Conservation (phyloP, 257 asterid species). For the Solanum arcanum region DNA sequence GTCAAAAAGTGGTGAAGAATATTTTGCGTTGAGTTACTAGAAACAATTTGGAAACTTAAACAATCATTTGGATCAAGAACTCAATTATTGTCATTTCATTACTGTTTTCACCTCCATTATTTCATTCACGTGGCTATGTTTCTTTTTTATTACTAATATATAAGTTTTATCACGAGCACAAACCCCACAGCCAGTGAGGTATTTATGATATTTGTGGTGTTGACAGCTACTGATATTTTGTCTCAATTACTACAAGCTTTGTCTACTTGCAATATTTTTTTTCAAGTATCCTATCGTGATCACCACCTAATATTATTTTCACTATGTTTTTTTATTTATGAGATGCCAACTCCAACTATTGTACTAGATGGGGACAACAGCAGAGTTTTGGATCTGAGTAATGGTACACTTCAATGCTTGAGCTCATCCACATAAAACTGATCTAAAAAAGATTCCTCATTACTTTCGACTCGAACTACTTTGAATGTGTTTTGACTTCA, state of each 20-base stretch:
- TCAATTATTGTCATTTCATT: not conserved
- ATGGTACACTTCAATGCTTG: not conserved
- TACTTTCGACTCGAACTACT: not conserved
- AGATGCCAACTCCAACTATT: not conserved
- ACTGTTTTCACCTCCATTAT: not conserved
- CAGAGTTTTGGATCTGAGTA: not conserved
- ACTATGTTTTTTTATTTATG: not conserved
- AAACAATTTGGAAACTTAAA: not conserved
- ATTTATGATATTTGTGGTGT: not conserved
- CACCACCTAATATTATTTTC: not conserved
- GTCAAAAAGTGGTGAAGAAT: not conserved
- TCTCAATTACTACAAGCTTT: not conserved
- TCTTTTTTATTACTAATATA: not conserved
- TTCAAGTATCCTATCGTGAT: not conserved
- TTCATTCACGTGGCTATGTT: not conserved
- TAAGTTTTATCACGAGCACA: not conserved
- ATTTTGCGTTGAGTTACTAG: not conserved
- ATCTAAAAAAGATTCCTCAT: not conserved
- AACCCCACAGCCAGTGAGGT: slow-evolving; percentile 1
- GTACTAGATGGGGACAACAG: not conserved
- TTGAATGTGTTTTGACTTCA: not conserved
- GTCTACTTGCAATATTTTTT: not conserved
- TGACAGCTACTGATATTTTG: not conserved
- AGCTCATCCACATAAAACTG: not conserved
- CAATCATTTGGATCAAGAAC: not conserved